Evolutionary conservation across 768 basidiomycete species (phyloP).

Genomic region (Dioszegia aurantiaca): DNA sequence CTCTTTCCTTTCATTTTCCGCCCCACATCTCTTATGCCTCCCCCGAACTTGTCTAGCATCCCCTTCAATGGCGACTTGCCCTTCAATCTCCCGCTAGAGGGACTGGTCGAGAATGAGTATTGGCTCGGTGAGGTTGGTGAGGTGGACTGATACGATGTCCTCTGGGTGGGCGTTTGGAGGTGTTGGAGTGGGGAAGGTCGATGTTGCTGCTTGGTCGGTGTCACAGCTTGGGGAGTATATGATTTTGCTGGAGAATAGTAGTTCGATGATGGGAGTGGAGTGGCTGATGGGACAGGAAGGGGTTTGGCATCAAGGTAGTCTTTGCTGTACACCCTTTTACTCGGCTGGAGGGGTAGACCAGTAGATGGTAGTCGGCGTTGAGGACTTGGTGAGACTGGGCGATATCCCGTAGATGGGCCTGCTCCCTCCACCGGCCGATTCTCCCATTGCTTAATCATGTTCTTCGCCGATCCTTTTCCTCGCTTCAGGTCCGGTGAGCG

Average conservation of each 20-base stretch:
- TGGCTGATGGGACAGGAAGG: conserved; percentile 29
- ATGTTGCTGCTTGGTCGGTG: conserved; percentile 11
- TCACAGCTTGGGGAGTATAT: conserved; percentile 13
- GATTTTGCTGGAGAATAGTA: conserved; percentile 17
- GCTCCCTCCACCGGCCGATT: conserved; percentile 15
- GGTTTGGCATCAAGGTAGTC: conserved; percentile 43
- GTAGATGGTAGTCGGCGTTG: not conserved
- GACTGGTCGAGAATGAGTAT: conserved; percentile 34
- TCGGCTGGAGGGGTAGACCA: not conserved
- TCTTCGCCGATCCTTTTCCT: conserved; percentile 36
- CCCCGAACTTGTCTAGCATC: conserved; percentile 38
- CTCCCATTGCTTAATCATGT: conserved; percentile 47
- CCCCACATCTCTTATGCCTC: conserved; percentile 35
- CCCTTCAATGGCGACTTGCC: conserved; percentile 43
- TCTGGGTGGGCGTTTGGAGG: conserved; percentile 34
- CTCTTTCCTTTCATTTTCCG: conserved; percentile 33
- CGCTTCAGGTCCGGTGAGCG: conserved; percentile 22
- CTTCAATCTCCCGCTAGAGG: conserved; percentile 28
- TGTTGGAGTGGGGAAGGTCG: conserved; percentile 37
- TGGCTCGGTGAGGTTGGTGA: conserved; percentile 35
- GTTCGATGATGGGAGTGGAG: conserved; percentile 17
- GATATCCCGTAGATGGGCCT: no score
- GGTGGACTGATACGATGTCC: conserved; percentile 18
- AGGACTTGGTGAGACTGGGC: not conserved
- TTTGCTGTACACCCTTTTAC: conserved; percentile 26